phyloP scores from a whole-genome alignment of 1,284 basidiomycete species.

The Gastroboletus turbinatus region DNA sequence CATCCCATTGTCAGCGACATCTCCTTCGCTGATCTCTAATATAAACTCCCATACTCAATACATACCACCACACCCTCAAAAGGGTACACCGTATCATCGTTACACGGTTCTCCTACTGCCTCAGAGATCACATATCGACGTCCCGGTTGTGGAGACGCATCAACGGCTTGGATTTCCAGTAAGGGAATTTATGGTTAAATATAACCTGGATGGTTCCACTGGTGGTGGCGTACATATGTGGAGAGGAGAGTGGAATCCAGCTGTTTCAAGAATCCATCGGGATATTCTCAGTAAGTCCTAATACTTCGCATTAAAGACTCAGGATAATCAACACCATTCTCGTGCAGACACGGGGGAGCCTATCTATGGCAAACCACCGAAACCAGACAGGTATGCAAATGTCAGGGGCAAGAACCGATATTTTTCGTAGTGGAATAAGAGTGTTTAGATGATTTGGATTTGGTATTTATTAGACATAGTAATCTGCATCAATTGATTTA shows the following conservation, averaged over 20 bases:
- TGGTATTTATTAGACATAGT: not conserved
- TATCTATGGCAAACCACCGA: conserved; percentile 60
- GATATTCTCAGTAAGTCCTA: conserved; percentile 63
- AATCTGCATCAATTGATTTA: not conserved
- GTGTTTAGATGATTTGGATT: not conserved
- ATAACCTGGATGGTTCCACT: conserved; percentile 50
- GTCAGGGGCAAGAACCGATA: conserved; percentile 58
- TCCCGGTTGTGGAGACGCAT: conserved; percentile 37
- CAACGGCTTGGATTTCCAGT: conserved; percentile 64
- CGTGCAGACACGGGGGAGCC: conserved; percentile 60
- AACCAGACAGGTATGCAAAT: conserved; percentile 57
- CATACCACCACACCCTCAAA: conserved; percentile 85
- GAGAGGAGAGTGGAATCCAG: conserved; percentile 74
- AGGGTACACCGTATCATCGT: conserved; percentile 84
- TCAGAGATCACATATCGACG: conserved; percentile 51
- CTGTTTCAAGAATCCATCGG: conserved; percentile 65
- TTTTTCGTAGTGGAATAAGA: conserved; percentile 23
- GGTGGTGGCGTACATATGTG: conserved; percentile 84
- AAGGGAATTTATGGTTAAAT: conserved; percentile 56
- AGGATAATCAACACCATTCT: conserved; percentile 7
- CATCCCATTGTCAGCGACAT: conserved; percentile 69
- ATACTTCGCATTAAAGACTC: conserved; percentile 2
- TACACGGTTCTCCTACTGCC: conserved; percentile 78
- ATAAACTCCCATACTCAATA: conserved; percentile 63
- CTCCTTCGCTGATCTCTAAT: conserved; percentile 40